Percentiles rank a stretch among this genome's conserved stretches.
These are phyloP conservation scores for Talaromyces sp. DNA, from an alignment of 2,329 filamentous ascomycete species.

Conservation along the genomic window DNA sequence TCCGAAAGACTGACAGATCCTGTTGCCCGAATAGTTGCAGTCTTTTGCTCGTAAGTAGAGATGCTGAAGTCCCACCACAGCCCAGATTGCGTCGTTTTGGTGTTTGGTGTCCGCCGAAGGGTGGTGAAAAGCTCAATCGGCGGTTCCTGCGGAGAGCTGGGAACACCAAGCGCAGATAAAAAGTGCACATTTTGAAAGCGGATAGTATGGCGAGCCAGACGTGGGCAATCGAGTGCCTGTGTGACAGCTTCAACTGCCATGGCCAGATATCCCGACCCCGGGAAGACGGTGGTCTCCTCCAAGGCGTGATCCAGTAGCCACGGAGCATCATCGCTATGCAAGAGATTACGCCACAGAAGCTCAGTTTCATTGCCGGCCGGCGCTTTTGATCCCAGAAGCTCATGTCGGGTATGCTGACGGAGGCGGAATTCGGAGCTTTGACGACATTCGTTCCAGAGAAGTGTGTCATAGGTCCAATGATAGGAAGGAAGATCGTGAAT, in stretches of 20 bases:
- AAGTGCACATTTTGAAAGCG: no score
- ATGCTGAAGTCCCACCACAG: no score
- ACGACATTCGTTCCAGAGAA: constrained; percentile 41
- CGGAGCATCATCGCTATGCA: neutral
- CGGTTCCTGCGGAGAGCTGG: no score
- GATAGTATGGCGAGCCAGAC: no score
- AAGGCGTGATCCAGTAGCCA: neutral
- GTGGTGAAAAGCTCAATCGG: no score
- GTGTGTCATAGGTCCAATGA: constrained; percentile 43
- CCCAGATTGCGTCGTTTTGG: no score
- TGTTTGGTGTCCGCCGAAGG: no score
- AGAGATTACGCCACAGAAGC: constrained; percentile 49
- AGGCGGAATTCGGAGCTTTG: constrained; percentile 25
- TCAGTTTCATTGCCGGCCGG: constrained; percentile 23
- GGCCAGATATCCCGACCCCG: neutral
- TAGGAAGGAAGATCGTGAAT: constrained; percentile 42
- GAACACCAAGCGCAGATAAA: no score
- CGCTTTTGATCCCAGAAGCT: constrained; percentile 25
- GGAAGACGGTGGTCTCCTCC: neutral
- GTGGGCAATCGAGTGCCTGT: no score
- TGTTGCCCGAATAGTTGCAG: no score
- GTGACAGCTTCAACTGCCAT: neutral
- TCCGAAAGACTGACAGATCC: no score
- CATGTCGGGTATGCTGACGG: constrained; percentile 19
- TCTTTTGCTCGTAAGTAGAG: no score